These are phyloP conservation scores for Colletotrichum sp. DNA, from an alignment of 2,329 filamentous ascomycete species.

Conservation along the genomic window DNA sequence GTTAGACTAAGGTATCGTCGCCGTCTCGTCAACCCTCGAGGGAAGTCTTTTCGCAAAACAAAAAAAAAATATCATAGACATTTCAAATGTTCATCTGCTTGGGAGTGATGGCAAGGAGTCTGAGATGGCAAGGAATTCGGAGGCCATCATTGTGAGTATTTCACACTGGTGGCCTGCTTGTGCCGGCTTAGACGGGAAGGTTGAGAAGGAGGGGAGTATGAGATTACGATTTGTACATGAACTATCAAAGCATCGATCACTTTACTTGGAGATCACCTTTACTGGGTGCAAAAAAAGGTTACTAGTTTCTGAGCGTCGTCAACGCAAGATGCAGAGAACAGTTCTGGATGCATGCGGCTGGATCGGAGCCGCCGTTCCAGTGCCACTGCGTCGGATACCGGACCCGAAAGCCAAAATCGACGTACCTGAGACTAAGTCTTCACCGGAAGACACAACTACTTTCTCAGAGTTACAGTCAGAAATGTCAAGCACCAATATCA, in stretches of 20 bases:
- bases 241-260: background rate
- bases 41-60: background rate
- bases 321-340: background rate
- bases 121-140: background rate
- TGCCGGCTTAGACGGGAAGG: background rate
- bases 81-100: background rate
- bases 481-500: rapidly evolving
- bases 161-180: too few relatives aligned
- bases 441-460: background rate
- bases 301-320: background rate
- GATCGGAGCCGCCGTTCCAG: background rate
- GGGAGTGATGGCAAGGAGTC: background rate
- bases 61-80: background rate
- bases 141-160: too few relatives aligned
- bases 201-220: background rate
- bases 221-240: background rate
- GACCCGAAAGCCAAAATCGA: background rate
- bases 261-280: rapidly evolving
- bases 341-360: background rate
- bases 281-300: background rate
- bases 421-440: background rate
- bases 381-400: background rate
- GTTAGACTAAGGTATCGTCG: background rate
- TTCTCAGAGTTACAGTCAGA: background rate
- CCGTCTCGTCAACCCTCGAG: background rate